A percentile compares a stretch with the other conserved stretches of the same genome.
phyloP scores from a whole-genome alignment of 1,139 yeast species.

The Meyerozyma sp. region DNA sequence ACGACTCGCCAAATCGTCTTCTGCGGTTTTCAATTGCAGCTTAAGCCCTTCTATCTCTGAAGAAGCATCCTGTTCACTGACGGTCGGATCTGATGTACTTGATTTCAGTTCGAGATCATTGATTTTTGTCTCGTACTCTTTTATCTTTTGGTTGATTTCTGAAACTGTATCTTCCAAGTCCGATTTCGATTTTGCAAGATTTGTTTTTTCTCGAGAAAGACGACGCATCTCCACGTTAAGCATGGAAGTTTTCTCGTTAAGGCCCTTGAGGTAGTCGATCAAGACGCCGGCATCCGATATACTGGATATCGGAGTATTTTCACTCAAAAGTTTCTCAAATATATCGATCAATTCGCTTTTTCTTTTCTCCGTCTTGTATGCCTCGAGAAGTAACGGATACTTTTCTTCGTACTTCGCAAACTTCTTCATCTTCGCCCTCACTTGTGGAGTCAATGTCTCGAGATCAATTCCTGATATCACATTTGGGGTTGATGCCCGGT shows the following conservation, averaged over 20 bases:
- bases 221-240: slow-evolving; percentile 47
- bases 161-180: slow-evolving; percentile 9
- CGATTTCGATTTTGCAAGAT: slow-evolving; percentile 9
- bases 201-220: slow-evolving; percentile 12
- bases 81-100: slow-evolving; percentile 3
- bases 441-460: slow-evolving; percentile 45
- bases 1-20: slow-evolving; percentile 4
- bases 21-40: slow-evolving; percentile 7
- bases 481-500: neutral
- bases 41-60: slow-evolving; percentile 9
- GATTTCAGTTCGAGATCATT: slow-evolving; percentile 7
- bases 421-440: slow-evolving; percentile 63
- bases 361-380: slow-evolving; percentile 76
- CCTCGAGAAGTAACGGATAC: slow-evolving; percentile 76
- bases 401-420: slow-evolving; percentile 85
- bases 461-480: slow-evolving; percentile 23
- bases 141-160: slow-evolving; percentile 6
- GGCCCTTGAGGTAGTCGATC: slow-evolving; percentile 63
- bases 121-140: slow-evolving; percentile 1
- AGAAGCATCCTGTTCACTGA: too few species aligned
- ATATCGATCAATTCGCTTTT: slow-evolving; percentile 56
- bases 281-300: slow-evolving; percentile 67
- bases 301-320: slow-evolving; percentile 74
- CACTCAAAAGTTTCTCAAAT: slow-evolving; percentile 70
- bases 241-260: slow-evolving; percentile 57